Evolutionary conservation across 148 eudicot genomes (phyloP), one percentile per base, ranked within the genome.

Genomic region (Drosera capensis): DNA sequence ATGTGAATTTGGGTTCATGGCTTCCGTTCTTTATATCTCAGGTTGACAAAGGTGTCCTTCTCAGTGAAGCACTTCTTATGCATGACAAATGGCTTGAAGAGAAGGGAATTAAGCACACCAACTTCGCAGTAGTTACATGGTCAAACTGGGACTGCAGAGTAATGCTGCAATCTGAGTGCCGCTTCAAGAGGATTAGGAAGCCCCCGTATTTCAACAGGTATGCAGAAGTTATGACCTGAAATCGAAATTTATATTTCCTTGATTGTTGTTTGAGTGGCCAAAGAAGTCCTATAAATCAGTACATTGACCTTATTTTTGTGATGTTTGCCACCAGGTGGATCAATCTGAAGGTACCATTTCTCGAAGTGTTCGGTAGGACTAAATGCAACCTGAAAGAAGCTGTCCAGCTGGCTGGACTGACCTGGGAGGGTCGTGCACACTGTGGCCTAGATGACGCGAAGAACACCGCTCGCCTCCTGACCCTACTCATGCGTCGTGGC

Each of bases 21-120:
- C n/a, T n/a, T 26, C 20, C 30, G 57, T 26, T 37, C 3, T 3
- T 35, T 48, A 11, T 34, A 14, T 50, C 61, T 66, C 66, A 88
- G 97, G 97, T 88, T 44, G 97, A 88, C 64, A 64, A 74, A 52
- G 97, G 97, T 37, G 79, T 88, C 55, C 64, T 77, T 57, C 55
- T 88, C 64, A 68, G 78, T 51, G 94, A 88, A 58, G 97, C 97
- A 25, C 67, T 88, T 44, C 71, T 80, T 49, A 63, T 72, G 56
- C 97, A 88, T 71, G 97, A 88, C 52, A 73, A 72, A 59, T 88
- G 97, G 97, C 92, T 88, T n/a, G 92, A 84, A 55, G 68, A 68
- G 23, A 83, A 64, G 66, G 94, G 97, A 28, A 68, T 88, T 15
- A 83, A 80, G 63, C 67, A 73, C 49, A 59, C 79, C 35, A 77